phyloP scores from a whole-genome alignment of 2,329 filamentous ascomycete genomes.

The Passalora sequoiae region DNA sequence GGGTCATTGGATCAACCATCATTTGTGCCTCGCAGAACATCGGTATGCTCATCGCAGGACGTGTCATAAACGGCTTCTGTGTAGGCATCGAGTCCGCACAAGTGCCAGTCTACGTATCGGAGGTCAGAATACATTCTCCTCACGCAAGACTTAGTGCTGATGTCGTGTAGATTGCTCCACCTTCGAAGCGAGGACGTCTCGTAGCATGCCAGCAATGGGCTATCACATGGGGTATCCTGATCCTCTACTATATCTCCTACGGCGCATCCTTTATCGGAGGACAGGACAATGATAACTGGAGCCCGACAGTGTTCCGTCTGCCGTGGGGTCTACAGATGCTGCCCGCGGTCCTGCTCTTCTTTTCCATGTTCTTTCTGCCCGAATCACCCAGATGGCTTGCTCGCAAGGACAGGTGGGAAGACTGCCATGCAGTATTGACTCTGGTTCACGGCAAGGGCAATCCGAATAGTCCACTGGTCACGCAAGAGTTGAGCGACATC shows the following conservation, averaged over 20 bases:
- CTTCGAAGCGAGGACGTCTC: slow-evolving; percentile 55
- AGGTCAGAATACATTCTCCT: not conserved
- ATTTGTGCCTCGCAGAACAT: slow-evolving; percentile 60
- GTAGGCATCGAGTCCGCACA: slow-evolving; percentile 67
- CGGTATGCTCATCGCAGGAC: slow-evolving; percentile 63
- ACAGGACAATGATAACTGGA: slow-evolving; percentile 15
- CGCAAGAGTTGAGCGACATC: slow-evolving; percentile 62
- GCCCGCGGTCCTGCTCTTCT: slow-evolving; percentile 44
- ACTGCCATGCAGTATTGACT: slow-evolving; percentile 57
- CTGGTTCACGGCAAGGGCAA: slow-evolving; percentile 56
- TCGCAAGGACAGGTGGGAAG: slow-evolving; percentile 57
- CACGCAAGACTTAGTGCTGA: slow-evolving; percentile 26
- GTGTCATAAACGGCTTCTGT: slow-evolving; percentile 63
- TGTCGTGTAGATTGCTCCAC: slow-evolving; percentile 58
- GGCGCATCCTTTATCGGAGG: slow-evolving; percentile 58
- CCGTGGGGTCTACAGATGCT: slow-evolving; percentile 47
- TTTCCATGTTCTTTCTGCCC: slow-evolving; percentile 54
- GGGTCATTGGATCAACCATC: slow-evolving; percentile 54
- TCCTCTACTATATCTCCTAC: slow-evolving; percentile 63
- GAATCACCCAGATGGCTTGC: slow-evolving; percentile 64
- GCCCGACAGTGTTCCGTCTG: slow-evolving; percentile 47
- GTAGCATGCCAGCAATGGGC: slow-evolving; percentile 68
- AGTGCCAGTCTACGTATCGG: slow-evolving; percentile 51
- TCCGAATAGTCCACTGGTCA: slow-evolving; percentile 51
- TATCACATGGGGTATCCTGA: slow-evolving; percentile 60